These are phyloP conservation scores for Podila epicladia DNA, from an alignment of 192 early-diverging fungal genomes.

Conservation along the genomic window DNA sequence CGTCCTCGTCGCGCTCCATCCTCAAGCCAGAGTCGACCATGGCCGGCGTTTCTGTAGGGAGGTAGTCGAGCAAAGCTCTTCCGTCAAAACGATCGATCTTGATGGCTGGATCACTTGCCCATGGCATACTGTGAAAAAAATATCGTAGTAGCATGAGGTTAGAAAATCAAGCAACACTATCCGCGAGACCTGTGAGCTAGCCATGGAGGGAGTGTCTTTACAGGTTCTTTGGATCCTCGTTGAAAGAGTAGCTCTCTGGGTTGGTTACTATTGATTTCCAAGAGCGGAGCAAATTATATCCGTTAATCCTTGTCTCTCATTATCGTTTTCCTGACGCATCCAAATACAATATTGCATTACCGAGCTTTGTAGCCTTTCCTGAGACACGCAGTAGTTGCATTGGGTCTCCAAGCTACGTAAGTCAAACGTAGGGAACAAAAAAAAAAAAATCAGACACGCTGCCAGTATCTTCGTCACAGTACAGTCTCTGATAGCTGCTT, in stretches of 20 bases:
- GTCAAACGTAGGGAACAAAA: neutral
- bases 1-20: slow-evolving; percentile 36
- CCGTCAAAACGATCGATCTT: slow-evolving; percentile 47
- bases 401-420: slow-evolving; percentile 35
- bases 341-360: neutral
- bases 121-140: slow-evolving; percentile 27
- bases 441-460: neutral
- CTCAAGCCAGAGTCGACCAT: slow-evolving; percentile 39
- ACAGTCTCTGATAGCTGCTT: too few relatives aligned
- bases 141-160: neutral
- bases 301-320: neutral
- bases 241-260: slow-evolving; percentile 24
- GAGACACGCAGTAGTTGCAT: slow-evolving; percentile 44
- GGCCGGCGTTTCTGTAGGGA: slow-evolving; percentile 10
- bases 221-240: slow-evolving; percentile 37
- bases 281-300: neutral
- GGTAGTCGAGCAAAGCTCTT: slow-evolving; percentile 31
- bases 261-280: slow-evolving; percentile 18
- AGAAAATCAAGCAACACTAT: neutral
- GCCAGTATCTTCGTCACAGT: neutral
- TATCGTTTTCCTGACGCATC: neutral
- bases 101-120: slow-evolving; percentile 34
- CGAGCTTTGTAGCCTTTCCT: slow-evolving; percentile 22
- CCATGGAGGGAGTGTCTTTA: neutral
- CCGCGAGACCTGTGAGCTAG: too few relatives aligned